Evolutionary conservation across 2,329 filamentous ascomycete species (phyloP).

Genomic region (Colletotrichum phormii): DNA sequence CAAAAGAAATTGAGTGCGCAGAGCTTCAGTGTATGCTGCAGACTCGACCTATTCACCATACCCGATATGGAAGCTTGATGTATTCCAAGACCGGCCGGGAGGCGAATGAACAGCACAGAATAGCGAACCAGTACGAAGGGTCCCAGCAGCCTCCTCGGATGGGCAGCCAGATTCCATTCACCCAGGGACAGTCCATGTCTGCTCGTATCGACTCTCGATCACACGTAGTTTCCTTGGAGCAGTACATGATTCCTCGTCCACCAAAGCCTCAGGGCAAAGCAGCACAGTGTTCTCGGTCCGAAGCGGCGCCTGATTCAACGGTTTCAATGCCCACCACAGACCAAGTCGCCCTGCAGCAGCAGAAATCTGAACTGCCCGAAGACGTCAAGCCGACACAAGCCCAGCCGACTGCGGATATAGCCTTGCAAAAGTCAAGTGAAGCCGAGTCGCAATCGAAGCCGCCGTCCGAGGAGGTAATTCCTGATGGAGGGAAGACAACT

Average conservation of each 20-base stretch:
- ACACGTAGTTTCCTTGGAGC: neutral
- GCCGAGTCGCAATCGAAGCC: conserved; percentile 44
- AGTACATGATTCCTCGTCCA: neutral
- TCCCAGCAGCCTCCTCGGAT: neutral
- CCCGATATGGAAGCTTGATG: conserved; percentile 3
- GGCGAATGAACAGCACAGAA: neutral
- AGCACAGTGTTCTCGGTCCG: neutral
- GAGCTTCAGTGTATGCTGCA: conserved; percentile 7
- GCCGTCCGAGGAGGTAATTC: conserved; percentile 43
- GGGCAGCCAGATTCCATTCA: neutral
- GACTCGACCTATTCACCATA: conserved; percentile 5
- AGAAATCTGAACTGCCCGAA: neutral
- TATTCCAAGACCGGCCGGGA: neutral
- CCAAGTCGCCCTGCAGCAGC: neutral
- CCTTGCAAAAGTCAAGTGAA: neutral
- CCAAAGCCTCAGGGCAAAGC: neutral
- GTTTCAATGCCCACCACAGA: too few relatives aligned
- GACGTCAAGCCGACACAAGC: neutral
- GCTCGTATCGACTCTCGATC: neutral
- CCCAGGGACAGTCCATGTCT: neutral
- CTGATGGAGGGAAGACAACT: conserved; percentile 23
- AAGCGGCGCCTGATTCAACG: neutral
- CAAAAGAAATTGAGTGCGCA: neutral
- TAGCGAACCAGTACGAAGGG: neutral
- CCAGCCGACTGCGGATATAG: neutral